Evolutionary conservation across 1,284 basidiomycete genomes (phyloP), one percentile per base, ranked within the genome.

Genomic region (Sporisorium exsertum): DNA sequence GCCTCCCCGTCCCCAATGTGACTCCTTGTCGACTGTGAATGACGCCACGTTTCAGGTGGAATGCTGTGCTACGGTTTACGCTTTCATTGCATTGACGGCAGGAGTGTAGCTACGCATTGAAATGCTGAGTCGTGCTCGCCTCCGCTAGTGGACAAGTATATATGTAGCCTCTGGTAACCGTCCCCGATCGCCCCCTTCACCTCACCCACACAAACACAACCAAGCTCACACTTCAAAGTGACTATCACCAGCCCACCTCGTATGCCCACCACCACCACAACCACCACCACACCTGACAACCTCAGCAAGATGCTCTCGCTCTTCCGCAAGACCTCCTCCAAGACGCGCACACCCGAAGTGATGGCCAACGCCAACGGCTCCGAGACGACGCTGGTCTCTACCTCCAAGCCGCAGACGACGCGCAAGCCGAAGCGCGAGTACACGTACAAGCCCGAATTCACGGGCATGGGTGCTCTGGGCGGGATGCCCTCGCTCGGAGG

Each of bases 331-430:
- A n/a, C n/a, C n/a, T 24, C 33, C 12, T 35, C 33, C 33, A 35
- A 35, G 33, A 9, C 33, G 33, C 12, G 50, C 60, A 69, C 58
- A 43, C 46, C 58, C 46, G 46, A 55, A 4, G 60, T 65, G 16
- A 74, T 58, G 62, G 29, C 50, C 47, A 55, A 64, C 53, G 47
- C 66, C 75, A 78, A 65, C 57, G 57, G 33, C 10, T 74, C 66
- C 49, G 72, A 69, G 52, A 71, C 67, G 6, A 73, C 65, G 12
- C 55, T 74, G 20, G 66, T 70, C 50, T 54, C 62, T 24, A 42
- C 24, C 42, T 24, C 46, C 33, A 35, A 40, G 37, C 16, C 37
- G 8, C 22, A 46, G 13, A 29, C 24, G 22, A 3, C 20, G 20
- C 5, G 15, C 16, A 54, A 61, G 53, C 50, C 58, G 26, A 72